These are phyloP conservation scores for Akanthomyces muscarius DNA, from an alignment of 2,329 filamentous ascomycete species.

Conservation along the genomic window DNA sequence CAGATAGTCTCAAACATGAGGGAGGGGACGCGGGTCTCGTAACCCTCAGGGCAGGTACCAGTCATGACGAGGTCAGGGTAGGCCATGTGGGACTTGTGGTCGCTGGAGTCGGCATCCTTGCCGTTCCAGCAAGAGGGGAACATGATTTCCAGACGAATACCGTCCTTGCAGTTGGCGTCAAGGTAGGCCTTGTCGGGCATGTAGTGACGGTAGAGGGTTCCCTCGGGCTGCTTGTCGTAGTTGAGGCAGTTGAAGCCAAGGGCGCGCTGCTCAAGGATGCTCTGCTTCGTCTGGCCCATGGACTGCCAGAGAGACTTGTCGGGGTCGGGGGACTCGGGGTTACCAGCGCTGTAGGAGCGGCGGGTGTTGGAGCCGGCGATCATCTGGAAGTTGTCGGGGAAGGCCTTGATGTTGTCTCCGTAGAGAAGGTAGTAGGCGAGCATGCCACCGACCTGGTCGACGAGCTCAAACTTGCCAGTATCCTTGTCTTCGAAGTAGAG, in stretches of 20 bases:
- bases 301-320: slow-evolving; percentile 66
- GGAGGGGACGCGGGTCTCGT: slow-evolving; percentile 63
- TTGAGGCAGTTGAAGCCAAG: slow-evolving; percentile 94
- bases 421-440: slow-evolving; percentile 88
- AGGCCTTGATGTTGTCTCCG: slow-evolving; percentile 61
- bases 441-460: slow-evolving; percentile 76
- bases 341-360: slow-evolving; percentile 65
- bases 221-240: slow-evolving; percentile 64
- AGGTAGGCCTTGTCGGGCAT: slow-evolving; percentile 76
- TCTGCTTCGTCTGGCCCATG: slow-evolving; percentile 61
- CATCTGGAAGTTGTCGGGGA: slow-evolving; percentile 77
- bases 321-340: slow-evolving; percentile 61
- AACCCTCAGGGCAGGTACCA: slow-evolving; percentile 69
- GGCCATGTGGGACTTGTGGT: slow-evolving; percentile 65
- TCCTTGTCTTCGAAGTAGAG: slow-evolving; percentile 68
- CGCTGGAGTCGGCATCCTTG: slow-evolving; percentile 50
- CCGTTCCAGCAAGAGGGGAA: slow-evolving; percentile 88
- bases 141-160: slow-evolving; percentile 77
- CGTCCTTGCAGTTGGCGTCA: slow-evolving; percentile 76
- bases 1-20: slow-evolving; percentile 87
- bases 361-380: slow-evolving; percentile 67
- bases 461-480: slow-evolving; percentile 63
- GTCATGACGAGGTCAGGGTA: slow-evolving; percentile 75
- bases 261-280: slow-evolving; percentile 70
- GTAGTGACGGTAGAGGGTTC: slow-evolving; percentile 75